Conservation (phyloP, 305 asterid genomes). For the Fraxinus sp. region DNA sequence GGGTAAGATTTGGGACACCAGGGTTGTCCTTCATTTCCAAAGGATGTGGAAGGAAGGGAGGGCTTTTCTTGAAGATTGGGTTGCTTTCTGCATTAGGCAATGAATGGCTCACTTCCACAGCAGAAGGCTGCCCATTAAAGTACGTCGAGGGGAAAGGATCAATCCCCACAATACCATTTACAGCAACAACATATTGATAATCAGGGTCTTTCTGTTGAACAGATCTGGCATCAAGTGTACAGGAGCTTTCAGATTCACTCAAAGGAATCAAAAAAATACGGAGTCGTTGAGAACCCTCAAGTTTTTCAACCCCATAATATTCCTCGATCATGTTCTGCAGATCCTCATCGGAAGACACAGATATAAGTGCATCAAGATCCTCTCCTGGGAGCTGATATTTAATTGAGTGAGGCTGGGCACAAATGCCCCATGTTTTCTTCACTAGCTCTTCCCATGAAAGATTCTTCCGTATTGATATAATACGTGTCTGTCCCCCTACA, state of each 20-base stretch:
- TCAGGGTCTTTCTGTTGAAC: constrained; percentile 45
- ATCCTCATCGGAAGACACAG: constrained; percentile 72
- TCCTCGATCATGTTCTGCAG: constrained; percentile 73
- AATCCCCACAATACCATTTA: constrained; percentile 52
- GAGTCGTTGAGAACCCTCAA: constrained; percentile 57
- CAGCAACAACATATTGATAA: constrained; percentile 65
- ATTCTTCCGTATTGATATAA: constrained; percentile 43
- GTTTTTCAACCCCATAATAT: constrained; percentile 44
- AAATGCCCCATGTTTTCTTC: constrained; percentile 44
- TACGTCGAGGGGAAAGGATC: constrained; percentile 38
- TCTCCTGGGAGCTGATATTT: constrained; percentile 74
- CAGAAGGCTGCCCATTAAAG: constrained; percentile 34
- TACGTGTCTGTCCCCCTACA: constrained; percentile 64
- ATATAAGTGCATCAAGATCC: constrained; percentile 71
- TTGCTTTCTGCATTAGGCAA: constrained; percentile 36
- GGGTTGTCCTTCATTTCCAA: constrained; percentile 36
- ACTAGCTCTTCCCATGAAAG: constrained; percentile 47
- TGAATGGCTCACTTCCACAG: constrained; percentile 38
- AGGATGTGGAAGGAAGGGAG: constrained; percentile 36
- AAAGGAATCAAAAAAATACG: constrained; percentile 59
- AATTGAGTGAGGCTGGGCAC: constrained; percentile 46
- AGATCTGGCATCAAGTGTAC: constrained; percentile 34
- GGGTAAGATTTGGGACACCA: constrained; percentile 31
- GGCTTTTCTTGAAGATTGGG: constrained; percentile 33
- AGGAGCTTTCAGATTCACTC: constrained; percentile 50